phyloP scores from a whole-genome alignment of 345 rosid species.

The Cardamine chenopodiifolia region DNA sequence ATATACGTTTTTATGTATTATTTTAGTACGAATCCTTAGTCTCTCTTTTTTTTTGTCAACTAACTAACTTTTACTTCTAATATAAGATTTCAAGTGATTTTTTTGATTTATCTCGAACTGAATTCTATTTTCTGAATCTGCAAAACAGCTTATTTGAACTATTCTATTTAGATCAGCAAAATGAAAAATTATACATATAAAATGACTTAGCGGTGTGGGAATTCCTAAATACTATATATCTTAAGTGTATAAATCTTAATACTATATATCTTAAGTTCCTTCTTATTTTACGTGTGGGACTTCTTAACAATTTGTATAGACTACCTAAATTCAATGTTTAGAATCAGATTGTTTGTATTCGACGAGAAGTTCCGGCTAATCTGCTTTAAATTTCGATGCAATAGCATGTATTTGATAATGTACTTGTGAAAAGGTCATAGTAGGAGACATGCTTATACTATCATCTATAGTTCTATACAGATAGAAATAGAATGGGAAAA shows the following conservation, averaged over 20 bases:
- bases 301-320: not conserved
- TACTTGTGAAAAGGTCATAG: too few relatives aligned
- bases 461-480: not conserved
- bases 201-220: too few relatives aligned
- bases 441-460: slow-evolving; percentile 1
- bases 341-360: not conserved
- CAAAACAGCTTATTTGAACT: not conserved
- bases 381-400: not conserved
- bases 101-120: not conserved
- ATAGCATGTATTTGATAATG: not conserved
- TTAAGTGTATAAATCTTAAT: too few relatives aligned
- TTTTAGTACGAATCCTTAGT: too few relatives aligned
- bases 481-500: not conserved
- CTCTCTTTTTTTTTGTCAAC: too few relatives aligned
- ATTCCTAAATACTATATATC: too few relatives aligned
- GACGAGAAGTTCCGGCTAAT: not conserved
- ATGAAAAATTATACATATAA: too few relatives aligned
- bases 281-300: not conserved
- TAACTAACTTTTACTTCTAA: not conserved
- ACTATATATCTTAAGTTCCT: not conserved
- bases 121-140: not conserved
- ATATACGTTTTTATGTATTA: too few relatives aligned
- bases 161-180: not conserved
- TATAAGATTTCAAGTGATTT: not conserved
- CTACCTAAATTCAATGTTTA: not conserved